Base-by-base conservation (phyloP, 441 rosid species). In the Lepidium campestre region DNA sequence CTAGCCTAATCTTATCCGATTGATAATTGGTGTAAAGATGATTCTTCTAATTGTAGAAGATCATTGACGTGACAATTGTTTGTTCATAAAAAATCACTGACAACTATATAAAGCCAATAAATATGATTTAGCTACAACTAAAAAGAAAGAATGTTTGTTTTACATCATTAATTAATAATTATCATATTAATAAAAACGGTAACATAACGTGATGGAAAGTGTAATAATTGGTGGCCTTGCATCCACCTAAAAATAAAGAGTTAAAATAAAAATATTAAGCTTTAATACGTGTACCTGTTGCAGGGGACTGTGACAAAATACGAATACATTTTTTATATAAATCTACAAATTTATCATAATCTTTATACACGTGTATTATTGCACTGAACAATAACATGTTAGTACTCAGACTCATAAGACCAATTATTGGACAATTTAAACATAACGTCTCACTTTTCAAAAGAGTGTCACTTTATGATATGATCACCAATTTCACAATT, bases 11-110 rank as follows among this genome's bases (percentile, higher is more conserved):
- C 62, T 61, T 61, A 70, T 70, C 55, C 62, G 22, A 70, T 7
- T 44, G 48, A 70, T 70, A 61, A 70, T 52, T 70, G 62, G 62
- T 61, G 74, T 25, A 53, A 25, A 27, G 31, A 61, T 42, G 55
- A 61, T 42, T 70, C 62, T 34, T 25, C 22, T 57, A 57, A 12
- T 23, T 50, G 56, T 47, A 25, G 58, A 68, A 68, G 45, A 69
- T 49, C 37, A 32, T 40, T 32, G 61, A 31, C 61, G 41, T 44
- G 35, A 47, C 40, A 39, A 41, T 35, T 35, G 7, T 6, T n/a
- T n/a, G 15, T 29, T 5, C 10, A 53, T 5, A 15, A 53, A 31
- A 10, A 57, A 57, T 23, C 39, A 17, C 1, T 56, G 53, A 5
- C 48, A 17, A 17, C 34, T 53, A 45, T 20, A 47, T 17, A 64